Evolutionary conservation across 768 basidiomycete genomes (phyloP).

Genomic region (Russula emetica): DNA sequence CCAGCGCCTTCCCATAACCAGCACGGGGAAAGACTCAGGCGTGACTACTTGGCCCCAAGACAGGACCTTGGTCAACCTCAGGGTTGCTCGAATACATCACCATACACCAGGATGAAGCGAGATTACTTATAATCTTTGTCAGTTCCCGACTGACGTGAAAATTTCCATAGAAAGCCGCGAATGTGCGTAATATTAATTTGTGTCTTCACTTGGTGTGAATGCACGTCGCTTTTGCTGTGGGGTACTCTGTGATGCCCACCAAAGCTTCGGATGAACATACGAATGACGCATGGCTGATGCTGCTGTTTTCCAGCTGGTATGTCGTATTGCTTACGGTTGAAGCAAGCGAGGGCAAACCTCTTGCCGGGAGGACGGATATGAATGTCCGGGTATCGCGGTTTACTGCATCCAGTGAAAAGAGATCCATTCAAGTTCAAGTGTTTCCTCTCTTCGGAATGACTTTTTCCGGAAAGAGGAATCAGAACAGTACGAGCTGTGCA

Average conservation of each 20-base stretch:
- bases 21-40: neutral
- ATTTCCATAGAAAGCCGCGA: neutral
- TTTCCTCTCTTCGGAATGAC: neutral
- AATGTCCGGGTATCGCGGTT: neutral
- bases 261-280: neutral
- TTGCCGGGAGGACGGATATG: neutral
- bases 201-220: neutral
- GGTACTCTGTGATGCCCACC: neutral
- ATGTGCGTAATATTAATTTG: neutral
- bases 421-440: neutral
- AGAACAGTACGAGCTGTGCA: constrained; percentile 6
- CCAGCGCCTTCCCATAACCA: neutral
- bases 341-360: constrained; percentile 6
- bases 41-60: neutral
- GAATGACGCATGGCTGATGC: neutral
- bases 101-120: neutral
- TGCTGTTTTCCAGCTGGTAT: constrained; percentile 3
- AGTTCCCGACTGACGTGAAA: neutral
- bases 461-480: neutral
- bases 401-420: neutral
- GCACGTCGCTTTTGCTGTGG: neutral
- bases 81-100: neutral
- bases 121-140: neutral
- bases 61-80: neutral
- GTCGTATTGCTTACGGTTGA: neutral